A percentile compares a stretch with the other conserved stretches of the same genome.
Conservation (phyloP, 192 early-diverging fungal species). For the Backusella parvicylindrica region DNA sequence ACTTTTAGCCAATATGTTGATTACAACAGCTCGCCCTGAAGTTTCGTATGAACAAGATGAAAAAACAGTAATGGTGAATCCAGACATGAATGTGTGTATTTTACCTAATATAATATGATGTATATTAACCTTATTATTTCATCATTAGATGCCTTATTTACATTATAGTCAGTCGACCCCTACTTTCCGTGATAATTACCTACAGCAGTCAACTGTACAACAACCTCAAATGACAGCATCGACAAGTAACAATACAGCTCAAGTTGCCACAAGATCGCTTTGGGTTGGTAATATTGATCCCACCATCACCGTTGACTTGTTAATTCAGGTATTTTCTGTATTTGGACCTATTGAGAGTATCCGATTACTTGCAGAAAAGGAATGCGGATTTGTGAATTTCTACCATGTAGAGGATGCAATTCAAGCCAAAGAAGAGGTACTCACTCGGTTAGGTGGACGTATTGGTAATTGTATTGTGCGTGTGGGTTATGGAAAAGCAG, state of each 20-base stretch:
- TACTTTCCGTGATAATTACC: neutral
- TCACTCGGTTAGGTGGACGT: slow-evolving; percentile 60
- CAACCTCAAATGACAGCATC: neutral
- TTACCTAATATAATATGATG: neutral
- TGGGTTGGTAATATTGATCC: slow-evolving; percentile 94
- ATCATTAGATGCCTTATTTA: neutral
- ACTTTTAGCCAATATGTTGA: slow-evolving; percentile 15
- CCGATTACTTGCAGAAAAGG: slow-evolving; percentile 86
- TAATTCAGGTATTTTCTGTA: slow-evolving; percentile 77
- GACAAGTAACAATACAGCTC: neutral
- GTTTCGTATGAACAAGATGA: neutral
- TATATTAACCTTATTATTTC: neutral
- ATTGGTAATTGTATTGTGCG: slow-evolving; percentile 78
- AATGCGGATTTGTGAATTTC: slow-evolving; percentile 96
- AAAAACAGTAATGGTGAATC: neutral
- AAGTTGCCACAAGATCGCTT: slow-evolving; percentile 79
- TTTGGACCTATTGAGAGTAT: slow-evolving; percentile 90
- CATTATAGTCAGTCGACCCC: neutral
- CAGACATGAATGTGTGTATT: neutral
- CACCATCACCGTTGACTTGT: slow-evolving; percentile 68
- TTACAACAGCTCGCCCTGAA: neutral
- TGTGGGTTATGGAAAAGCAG: slow-evolving; percentile 80
- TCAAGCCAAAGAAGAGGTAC: slow-evolving; percentile 81
- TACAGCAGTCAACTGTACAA: neutral
- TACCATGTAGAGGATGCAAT: slow-evolving; percentile 82